A percentile compares a stretch with the other conserved stretches of the same genome.
phyloP scores from a whole-genome alignment of 2,329 filamentous ascomycete species.

The Tolypocladium pustulatum region DNA sequence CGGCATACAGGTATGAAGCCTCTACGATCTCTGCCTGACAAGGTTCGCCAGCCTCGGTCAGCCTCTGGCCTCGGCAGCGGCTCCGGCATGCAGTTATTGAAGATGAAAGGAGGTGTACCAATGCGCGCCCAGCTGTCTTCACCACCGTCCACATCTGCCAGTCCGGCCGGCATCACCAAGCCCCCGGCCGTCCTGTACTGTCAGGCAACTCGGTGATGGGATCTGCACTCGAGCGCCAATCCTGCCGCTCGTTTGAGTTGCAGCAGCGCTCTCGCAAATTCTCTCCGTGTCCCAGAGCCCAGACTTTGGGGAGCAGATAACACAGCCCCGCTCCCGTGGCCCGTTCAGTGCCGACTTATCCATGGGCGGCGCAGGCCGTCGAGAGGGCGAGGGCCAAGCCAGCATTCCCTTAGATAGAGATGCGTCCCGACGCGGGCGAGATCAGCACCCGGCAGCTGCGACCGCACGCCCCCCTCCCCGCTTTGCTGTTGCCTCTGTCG shows the following conservation, averaged over 20 bases:
- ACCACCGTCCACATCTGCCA: background rate
- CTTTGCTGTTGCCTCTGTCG: background rate
- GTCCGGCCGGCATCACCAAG: background rate
- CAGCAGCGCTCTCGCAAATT: background rate
- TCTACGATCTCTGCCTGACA: no score
- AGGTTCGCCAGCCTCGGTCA: background rate
- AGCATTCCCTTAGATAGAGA: background rate
- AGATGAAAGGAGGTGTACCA: background rate
- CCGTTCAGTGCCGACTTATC: constrained; percentile 3
- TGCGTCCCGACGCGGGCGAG: background rate
- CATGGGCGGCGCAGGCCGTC: background rate
- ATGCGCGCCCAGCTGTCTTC: background rate
- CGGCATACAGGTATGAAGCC: no score
- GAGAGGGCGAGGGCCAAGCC: background rate
- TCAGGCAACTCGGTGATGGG: background rate
- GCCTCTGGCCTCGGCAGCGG: background rate
- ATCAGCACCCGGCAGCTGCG: background rate
- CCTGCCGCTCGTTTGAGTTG: background rate
- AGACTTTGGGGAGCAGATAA: background rate
- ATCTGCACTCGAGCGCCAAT: background rate
- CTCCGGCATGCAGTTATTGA: background rate
- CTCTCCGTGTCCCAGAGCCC: background rate
- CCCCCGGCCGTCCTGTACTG: background rate
- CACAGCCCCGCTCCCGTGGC: background rate
- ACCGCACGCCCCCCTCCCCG: background rate